Percentiles rank a stretch among this genome's conserved stretches.
phyloP scores from a whole-genome alignment of 305 asterid species.

The Fraxinus baroniana region DNA sequence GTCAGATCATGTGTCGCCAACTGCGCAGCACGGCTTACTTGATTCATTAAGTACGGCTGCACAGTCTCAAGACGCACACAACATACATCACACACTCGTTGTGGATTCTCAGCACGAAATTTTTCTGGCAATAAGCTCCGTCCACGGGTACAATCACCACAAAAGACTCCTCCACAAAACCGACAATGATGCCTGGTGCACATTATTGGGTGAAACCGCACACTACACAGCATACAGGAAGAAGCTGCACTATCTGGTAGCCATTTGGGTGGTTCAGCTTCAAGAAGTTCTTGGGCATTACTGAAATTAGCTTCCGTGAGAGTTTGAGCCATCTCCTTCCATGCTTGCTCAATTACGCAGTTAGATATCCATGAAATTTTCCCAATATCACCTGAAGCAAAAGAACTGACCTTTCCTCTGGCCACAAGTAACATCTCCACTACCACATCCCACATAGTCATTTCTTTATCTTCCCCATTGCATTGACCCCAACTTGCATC shows the following conservation, averaged over 20 bases:
- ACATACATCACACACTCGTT: slow-evolving; percentile 96
- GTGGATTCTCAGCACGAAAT: slow-evolving; percentile 67
- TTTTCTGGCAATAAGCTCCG: slow-evolving; percentile 85
- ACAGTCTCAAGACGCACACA: slow-evolving; percentile 84
- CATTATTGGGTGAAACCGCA: slow-evolving; percentile 89
- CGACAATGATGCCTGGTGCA: slow-evolving; percentile 98
- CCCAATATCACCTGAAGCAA: slow-evolving; percentile 74
- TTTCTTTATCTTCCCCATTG: slow-evolving; percentile 62
- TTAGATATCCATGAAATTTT: slow-evolving; percentile 65
- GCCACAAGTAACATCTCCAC: slow-evolving; percentile 88
- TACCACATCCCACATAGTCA: slow-evolving; percentile 99
- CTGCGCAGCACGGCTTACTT: slow-evolving; percentile 90
- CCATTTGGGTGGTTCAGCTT: slow-evolving; percentile 95
- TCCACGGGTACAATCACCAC: slow-evolving; percentile 84
- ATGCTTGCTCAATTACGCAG: slow-evolving; percentile 79
- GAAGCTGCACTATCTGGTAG: slow-evolving; percentile 89
- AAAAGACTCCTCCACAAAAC: slow-evolving; percentile 91
- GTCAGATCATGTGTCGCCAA: slow-evolving; percentile 87
- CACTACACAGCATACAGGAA: slow-evolving; percentile 88
- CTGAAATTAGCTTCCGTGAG: slow-evolving; percentile 72
- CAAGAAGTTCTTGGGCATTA: slow-evolving; percentile 65
- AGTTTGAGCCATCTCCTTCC: slow-evolving; percentile 95
- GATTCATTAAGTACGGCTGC: slow-evolving; percentile 85
- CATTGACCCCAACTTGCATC: slow-evolving; percentile 64
- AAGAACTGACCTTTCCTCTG: slow-evolving; percentile 63